Percentiles rank a stretch among this genome's conserved stretches.
These are phyloP conservation scores for Cystofilobasidium capitatum DNA, from an alignment of 768 basidiomycete species.

Conservation along the genomic window DNA sequence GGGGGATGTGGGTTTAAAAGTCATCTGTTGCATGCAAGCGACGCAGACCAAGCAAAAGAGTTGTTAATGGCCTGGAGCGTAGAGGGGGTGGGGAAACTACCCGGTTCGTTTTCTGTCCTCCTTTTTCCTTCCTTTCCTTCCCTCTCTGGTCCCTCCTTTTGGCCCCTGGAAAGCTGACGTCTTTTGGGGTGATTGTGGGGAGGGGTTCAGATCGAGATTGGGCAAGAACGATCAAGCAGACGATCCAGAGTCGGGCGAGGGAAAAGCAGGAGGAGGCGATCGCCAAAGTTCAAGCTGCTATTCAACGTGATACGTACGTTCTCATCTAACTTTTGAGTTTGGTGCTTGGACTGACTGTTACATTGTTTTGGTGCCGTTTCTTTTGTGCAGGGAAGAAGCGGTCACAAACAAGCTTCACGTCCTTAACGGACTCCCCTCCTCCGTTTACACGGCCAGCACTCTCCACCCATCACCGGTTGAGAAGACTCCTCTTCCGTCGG, in stretches of 20 bases:
- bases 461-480: constrained; percentile 22
- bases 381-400: neutral
- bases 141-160: neutral
- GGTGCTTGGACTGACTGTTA: neutral
- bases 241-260: constrained; percentile 36
- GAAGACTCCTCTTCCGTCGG: neutral
- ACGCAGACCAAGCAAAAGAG: constrained; percentile 78
- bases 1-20: constrained; percentile 43
- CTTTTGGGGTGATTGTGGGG: neutral
- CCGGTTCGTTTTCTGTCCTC: constrained; percentile 31
- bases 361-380: no score
- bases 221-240: constrained; percentile 37
- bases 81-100: constrained; percentile 53
- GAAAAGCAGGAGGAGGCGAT: constrained; percentile 39
- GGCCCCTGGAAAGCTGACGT: neutral
- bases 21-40: constrained; percentile 82
- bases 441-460: constrained; percentile 37
- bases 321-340: neutral
- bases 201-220: constrained; percentile 35
- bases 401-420: constrained; percentile 31
- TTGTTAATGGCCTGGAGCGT: constrained; percentile 79
- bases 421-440: constrained; percentile 40
- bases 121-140: neutral
- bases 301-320: constrained; percentile 18
- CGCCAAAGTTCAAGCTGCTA: constrained; percentile 37